These are phyloP conservation scores for Phytopythium oedochilum DNA, from an alignment of 352 stramenopile species.

Conservation along the genomic window DNA sequence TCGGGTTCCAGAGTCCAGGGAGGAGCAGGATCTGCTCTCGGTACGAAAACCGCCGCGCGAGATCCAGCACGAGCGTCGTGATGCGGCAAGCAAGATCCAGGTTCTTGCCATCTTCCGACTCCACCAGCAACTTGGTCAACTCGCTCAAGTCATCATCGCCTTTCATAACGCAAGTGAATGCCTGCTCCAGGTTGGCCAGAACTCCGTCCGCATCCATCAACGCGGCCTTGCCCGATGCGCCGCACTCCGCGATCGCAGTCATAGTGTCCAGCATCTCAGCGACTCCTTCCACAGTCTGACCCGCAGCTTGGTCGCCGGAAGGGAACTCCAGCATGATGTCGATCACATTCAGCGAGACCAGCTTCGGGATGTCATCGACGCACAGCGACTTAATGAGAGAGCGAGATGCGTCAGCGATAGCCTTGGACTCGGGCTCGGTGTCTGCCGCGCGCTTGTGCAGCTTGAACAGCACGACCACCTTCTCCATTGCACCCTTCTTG, in stretches of 20 bases:
- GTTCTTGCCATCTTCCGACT: conserved; percentile 24
- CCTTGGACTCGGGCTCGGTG: conserved; percentile 10
- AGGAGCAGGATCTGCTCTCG: conserved; percentile 48
- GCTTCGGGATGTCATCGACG: conserved; percentile 51
- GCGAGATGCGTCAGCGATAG: conserved; percentile 31
- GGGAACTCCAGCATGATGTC: conserved; percentile 43
- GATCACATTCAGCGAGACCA: conserved; percentile 62
- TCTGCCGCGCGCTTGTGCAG: conserved; percentile 23
- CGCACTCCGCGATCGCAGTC: conserved; percentile 50
- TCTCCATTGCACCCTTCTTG: conserved; percentile 52
- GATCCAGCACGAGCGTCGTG: conserved; percentile 44
- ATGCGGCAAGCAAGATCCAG: conserved; percentile 49
- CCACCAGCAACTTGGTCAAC: conserved; percentile 10
- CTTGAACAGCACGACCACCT: conserved; percentile 45
- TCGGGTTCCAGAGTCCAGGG: conserved; percentile 15
- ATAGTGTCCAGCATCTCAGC: conserved; percentile 57
- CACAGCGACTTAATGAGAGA: conserved; percentile 52
- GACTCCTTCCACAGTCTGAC: conserved; percentile 8
- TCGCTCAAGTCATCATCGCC: conserved; percentile 8
- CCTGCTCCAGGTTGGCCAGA: conserved; percentile 33
- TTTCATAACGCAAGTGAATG: conserved; percentile 18
- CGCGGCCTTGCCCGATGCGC: conserved; percentile 30
- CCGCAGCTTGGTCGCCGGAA: conserved; percentile 18
- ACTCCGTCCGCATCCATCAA: conserved; percentile 49
- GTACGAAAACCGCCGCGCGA: conserved; percentile 27